A percentile compares a stretch with the other conserved stretches of the same genome.
Evolutionary conservation across 208 protist genomes (phyloP).

Genomic region (Crithidia brevicula): DNA sequence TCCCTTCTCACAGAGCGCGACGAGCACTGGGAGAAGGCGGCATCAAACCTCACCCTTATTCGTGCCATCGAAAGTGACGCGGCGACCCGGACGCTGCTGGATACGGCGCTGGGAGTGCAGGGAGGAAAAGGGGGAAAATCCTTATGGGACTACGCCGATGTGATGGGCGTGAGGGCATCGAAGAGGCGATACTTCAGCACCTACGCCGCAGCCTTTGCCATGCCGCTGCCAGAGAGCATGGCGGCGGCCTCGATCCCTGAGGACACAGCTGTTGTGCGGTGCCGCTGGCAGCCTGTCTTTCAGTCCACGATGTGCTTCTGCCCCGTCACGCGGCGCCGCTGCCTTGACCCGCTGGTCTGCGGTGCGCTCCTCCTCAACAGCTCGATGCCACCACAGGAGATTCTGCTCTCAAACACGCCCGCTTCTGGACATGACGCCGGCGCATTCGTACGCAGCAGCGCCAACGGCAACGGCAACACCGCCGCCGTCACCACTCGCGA

Average conservation of each 20-base stretch:
- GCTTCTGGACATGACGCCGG: background rate
- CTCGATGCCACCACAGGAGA: constrained; percentile 11
- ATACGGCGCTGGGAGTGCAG: constrained; percentile 6
- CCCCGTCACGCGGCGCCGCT: constrained; percentile 75
- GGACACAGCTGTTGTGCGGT: too few relatives aligned
- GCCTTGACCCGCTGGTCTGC: constrained; percentile 64
- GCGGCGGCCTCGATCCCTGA: too few relatives aligned
- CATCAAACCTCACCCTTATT: constrained; percentile 25
- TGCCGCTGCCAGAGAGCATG: constrained; percentile 15
- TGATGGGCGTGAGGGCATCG: constrained; percentile 8
- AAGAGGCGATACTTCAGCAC: constrained; percentile 31
- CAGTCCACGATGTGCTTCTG: constrained; percentile 83
- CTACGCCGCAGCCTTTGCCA: constrained; percentile 21
- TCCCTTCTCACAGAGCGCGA: constrained; percentile 43
- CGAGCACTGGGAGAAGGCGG: constrained; percentile 9
- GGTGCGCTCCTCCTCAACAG: constrained; percentile 32
- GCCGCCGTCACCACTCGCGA: too few relatives aligned
- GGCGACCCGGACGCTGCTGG: constrained; percentile 9
- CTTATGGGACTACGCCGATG: background rate
- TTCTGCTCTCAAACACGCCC: constrained; percentile 4
- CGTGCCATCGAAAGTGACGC: constrained; percentile 9
- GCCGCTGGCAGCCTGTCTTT: constrained; percentile 59
- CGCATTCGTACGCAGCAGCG: background rate
- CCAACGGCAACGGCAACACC: background rate
- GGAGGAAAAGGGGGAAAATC: background rate